Base-by-base conservation (phyloP, 2,329 filamentous ascomycete genomes). In the Paecilomyces fulvus region DNA sequence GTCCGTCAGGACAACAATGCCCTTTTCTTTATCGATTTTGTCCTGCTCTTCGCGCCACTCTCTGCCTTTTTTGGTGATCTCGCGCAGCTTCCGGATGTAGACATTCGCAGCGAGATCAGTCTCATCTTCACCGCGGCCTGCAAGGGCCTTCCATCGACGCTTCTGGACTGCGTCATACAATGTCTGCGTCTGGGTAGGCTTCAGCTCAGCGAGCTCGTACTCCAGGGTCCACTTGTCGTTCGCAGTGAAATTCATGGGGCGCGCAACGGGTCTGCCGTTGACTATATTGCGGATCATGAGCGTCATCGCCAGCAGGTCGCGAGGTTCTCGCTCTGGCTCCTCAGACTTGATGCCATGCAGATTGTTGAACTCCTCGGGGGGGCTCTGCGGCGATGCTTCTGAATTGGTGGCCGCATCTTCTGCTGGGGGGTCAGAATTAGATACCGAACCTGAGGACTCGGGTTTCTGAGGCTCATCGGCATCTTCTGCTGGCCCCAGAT, bases 211-310 rank as follows among this genome's bases (percentile, higher is more conserved):
- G 51, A 96, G 74, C 33, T 85, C 80, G 71, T 95, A 96, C 63
- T 94, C 84, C n/a, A 96, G 76, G 0, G 75, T 70, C 92, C 92
- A 96, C 7, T 75, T 65, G 61, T 84, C 79, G 0, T 64, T 20
- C 12, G 64, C 30, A 0, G 53, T 70, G 50, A 86, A 68, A 0
- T 77, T 63, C 1, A 72, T 61, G 0, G 90, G 88, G 2, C 90
- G 84, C 0, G 75, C 67, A 1, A 90, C 82, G 55, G 81, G 80
- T 11, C 75, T 55, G 17, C 82, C 85, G 65, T 94, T 87, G 55
- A 95, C 81, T 60, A 81, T 83, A 75, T 89, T 94, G 61, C 83
- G 83, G 52, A 90, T 76, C 0, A 83, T 86, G 55, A 96, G 75
- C 12, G 84, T 84, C 80, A 94, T 83, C 43, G 83, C 88, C 25